Base-by-base conservation (phyloP, 306 rosid genomes). In the Abrus precatorius region DNA sequence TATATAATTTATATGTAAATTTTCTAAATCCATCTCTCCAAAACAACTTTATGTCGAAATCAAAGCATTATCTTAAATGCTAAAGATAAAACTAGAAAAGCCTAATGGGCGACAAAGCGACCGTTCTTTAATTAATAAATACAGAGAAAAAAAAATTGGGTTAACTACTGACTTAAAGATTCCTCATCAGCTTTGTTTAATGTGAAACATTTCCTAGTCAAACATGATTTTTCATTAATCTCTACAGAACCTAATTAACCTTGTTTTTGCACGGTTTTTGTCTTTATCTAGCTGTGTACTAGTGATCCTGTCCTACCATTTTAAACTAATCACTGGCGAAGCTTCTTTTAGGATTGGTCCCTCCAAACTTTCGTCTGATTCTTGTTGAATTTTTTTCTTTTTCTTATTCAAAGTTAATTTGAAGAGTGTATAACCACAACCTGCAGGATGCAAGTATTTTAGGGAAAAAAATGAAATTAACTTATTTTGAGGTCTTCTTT, bases 21-120 rank as follows among this genome's bases (percentile, higher is more conserved):
- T 75, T 80, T 80, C 80, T 54, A 76, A 55, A 76, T 76, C 49
- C 85, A 85, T 81, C 82, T 70, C 83, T 76, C 75, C 80, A 54
- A 20, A 54, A 53, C 82, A 69, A 67, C 41, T 64, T 78, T 79
- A 34, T 66, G 89, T 91, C 84, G 6, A 76, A 66, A 89, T 90
- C 90, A 84, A 78, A 84, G 29, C 28, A 75, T 77, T 80, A 63
- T 75, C 71, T 84, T 64, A 55, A 11, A 62, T 80, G 73, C 28
- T 33, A 61, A 64, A 68, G 69, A 67, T 28, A 66, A 30, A 59
- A 43, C 72, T 55, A 74, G 59, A 79, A 48, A 49, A 68, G 52
- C 49, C 67, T 14, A 45, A 56, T 53, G 27, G 52, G 43, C 32
- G 44, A 75, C 81, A 75, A 68, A 76, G 48, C 20, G 28, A 66